Conservation (phyloP, 2,329 filamentous ascomycete species). For the Colletotrichum chlorophyti region DNA sequence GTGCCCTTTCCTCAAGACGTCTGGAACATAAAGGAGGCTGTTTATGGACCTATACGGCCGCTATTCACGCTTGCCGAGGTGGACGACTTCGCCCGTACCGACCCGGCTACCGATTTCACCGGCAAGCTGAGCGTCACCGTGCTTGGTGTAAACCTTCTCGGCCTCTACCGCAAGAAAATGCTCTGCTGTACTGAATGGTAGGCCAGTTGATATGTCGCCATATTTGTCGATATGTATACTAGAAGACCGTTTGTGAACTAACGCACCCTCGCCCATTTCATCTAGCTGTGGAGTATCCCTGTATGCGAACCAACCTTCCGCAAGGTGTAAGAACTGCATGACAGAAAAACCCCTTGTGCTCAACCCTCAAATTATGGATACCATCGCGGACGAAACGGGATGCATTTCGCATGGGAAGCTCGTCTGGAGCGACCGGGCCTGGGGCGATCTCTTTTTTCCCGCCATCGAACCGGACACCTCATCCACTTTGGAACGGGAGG, state of each 20-base stretch:
- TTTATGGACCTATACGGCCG: slow-evolving; percentile 39
- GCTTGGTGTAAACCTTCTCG: slow-evolving; percentile 37
- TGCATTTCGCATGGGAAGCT: slow-evolving; percentile 57
- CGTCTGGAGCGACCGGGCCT: slow-evolving; percentile 59
- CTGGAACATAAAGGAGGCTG: slow-evolving; percentile 43
- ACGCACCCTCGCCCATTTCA: background rate
- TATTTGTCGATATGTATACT: no score
- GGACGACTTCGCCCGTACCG: slow-evolving; percentile 46
- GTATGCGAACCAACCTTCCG: slow-evolving; percentile 54
- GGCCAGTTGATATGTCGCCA: no score
- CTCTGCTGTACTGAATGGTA: slow-evolving; percentile 51
- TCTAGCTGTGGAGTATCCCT: slow-evolving; percentile 58
- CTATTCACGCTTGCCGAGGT: slow-evolving; percentile 51
- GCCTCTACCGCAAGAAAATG: slow-evolving; percentile 38
- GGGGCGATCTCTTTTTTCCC: slow-evolving; percentile 46
- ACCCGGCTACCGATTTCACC: slow-evolving; percentile 41
- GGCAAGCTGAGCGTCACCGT: slow-evolving; percentile 47
- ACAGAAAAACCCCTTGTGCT: slow-evolving; percentile 37
- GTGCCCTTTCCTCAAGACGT: slow-evolving; percentile 51
- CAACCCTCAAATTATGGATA: slow-evolving; percentile 49
- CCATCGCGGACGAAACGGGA: slow-evolving; percentile 61
- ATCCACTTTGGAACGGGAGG: background rate
- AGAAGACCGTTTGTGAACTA: background rate
- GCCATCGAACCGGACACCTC: background rate
- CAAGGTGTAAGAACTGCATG: slow-evolving; percentile 47